phyloP scores from a whole-genome alignment of 208 protist species.

The Crithidia fasciculata region DNA sequence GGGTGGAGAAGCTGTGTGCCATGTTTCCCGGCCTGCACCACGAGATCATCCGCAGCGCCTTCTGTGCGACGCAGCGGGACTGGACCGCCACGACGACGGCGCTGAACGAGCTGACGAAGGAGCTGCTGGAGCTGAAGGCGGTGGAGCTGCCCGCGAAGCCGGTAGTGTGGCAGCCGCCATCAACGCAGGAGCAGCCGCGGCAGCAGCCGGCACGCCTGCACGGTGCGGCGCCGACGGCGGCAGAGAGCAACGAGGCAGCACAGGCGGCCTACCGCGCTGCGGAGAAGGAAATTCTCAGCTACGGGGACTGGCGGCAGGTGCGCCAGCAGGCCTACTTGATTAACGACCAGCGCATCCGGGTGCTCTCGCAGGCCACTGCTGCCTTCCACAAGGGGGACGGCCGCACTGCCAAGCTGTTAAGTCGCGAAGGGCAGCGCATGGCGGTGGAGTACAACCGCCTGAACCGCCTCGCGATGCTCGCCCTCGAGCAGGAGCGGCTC shows the following conservation, averaged over 20 bases:
- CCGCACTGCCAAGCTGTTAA: constrained; percentile 59
- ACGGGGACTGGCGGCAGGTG: constrained; percentile 82
- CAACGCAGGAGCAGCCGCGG: background rate
- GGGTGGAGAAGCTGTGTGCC: constrained; percentile 45
- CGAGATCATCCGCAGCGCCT: constrained; percentile 59
- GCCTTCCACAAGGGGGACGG: constrained; percentile 67
- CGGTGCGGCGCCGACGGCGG: background rate
- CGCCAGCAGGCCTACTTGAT: constrained; percentile 68
- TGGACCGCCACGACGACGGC: constrained; percentile 38
- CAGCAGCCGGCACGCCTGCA: background rate
- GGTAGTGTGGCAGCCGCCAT: constrained; percentile 21
- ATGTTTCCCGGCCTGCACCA: constrained; percentile 63
- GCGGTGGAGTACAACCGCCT: constrained; percentile 70
- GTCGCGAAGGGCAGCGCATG: constrained; percentile 57
- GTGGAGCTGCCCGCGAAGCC: constrained; percentile 18
- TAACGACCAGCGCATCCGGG: constrained; percentile 62
- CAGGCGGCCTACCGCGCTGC: constrained; percentile 39
- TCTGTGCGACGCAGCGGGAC: constrained; percentile 37
- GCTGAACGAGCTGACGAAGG: constrained; percentile 60
- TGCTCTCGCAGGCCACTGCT: constrained; percentile 57
- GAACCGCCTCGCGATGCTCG: constrained; percentile 85
- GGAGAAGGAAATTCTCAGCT: constrained; percentile 45
- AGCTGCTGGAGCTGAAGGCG: constrained; percentile 43
- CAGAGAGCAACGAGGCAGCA: constrained; percentile 36
- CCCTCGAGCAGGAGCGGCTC: constrained; percentile 75